Conservation (phyloP, 495 filamentous ascomycete genomes). For the Daldinia vernicosa region DNA sequence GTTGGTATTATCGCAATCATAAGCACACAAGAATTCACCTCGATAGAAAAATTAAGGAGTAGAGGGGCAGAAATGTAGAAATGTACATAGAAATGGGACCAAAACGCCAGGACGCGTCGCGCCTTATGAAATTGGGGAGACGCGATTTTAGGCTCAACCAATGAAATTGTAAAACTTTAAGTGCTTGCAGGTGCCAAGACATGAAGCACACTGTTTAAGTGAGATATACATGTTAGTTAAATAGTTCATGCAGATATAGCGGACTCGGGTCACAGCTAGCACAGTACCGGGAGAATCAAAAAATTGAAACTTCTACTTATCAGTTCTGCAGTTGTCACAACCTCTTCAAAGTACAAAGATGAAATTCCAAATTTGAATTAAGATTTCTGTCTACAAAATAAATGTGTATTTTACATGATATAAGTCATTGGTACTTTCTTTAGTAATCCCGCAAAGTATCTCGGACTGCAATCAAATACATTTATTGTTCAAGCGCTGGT, state of each 20-base stretch:
- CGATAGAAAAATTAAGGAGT: constrained; percentile 28
- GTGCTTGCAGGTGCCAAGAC: constrained; percentile 39
- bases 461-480: background rate
- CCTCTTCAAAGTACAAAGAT: background rate
- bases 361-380: background rate
- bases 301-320: constrained; percentile 19
- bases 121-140: constrained; percentile 11
- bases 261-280: background rate
- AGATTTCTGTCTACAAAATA: background rate
- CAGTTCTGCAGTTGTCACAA: background rate
- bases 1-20: constrained; percentile 1
- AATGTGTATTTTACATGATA: background rate
- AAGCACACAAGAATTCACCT: background rate
- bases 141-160: constrained; percentile 36
- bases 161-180: constrained; percentile 20
- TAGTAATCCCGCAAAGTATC: no score
- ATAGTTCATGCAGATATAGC: background rate
- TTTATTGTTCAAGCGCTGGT: background rate
- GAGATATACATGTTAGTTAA: background rate
- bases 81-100: background rate
- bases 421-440: background rate
- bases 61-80: constrained; percentile 32
- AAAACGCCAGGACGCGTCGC: constrained; percentile 30
- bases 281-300: background rate
- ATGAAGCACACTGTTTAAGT: background rate